Base-by-base conservation (phyloP, 2,329 filamentous ascomycete genomes). In the Botrytis byssoidea region DNA sequence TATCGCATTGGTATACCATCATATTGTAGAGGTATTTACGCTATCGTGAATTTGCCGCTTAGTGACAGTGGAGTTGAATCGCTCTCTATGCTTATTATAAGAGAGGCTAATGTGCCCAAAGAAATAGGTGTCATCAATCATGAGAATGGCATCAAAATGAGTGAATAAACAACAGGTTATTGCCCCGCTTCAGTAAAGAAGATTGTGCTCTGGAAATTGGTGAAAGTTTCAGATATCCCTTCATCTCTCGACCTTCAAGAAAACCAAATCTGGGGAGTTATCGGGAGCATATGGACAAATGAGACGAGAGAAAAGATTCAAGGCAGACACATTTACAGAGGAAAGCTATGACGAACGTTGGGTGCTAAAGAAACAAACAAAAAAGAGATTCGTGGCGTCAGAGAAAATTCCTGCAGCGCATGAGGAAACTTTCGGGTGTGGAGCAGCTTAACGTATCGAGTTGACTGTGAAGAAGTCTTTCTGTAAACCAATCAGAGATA, bases 391-490 rank as follows among this genome's bases (percentile, higher is more conserved):
- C 35, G 46, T 55, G 32, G 46, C 16, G 25, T 2, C 14, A 29
- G 32, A 40, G 8, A n/a, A 40, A 8, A n/a, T 40, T 55, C 25
- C 35, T 40, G 14, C 25, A 12, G 65, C 14, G 35, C 32, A 29
- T n/a, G 32, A 66, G 3, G 20, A 9, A 55, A 68, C 16, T 29
- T 55, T 51, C 14, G 46, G 12, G 16, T 55, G 25, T 18, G 44
- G n/a, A 68, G 7, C 3, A n/a, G 65, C 35, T 29, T 18, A 68
- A 68, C 65, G 46, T 68, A 68, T 68, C 32, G n/a, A 68, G 7
- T 68, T 68, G 46, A 29, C 37, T 37, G 20, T 20, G 14, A 40
- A 25, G 7, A 7, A 4, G 8, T 55, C 0, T 29, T 25, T 35
- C 18, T 14, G 4, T 29, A 29, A 40, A 6, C 8, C 9, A 55